Evolutionary conservation across 805 yeast species (phyloP).

Genomic region (Metschnikowia kofuensis): DNA sequence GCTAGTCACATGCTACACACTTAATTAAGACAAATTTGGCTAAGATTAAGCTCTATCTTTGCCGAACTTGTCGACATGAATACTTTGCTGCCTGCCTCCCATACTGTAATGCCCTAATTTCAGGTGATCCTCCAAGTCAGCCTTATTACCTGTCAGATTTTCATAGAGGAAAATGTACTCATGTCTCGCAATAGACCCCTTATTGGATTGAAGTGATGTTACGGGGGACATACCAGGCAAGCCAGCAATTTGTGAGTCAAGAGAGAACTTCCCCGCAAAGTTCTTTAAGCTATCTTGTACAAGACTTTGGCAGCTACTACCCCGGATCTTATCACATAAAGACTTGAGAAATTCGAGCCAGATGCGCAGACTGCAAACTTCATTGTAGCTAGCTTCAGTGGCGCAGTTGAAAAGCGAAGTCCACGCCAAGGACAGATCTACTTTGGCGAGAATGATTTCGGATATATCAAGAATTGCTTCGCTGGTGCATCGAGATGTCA

Average conservation of each 20-base stretch:
- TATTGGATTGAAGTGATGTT: not conserved
- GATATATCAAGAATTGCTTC: not conserved
- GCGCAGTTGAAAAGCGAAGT: slow-evolving; percentile 27
- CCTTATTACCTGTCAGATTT: not conserved
- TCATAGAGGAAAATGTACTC: slow-evolving; percentile 16
- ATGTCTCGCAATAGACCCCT: slow-evolving; percentile 8
- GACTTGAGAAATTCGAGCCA: slow-evolving; percentile 21
- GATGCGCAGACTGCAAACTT: slow-evolving; percentile 19
- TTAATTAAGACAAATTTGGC: not conserved
- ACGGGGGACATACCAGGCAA: not conserved
- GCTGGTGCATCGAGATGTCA: not conserved
- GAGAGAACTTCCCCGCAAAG: not conserved
- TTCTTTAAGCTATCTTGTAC: slow-evolving; percentile 23
- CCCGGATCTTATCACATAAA: slow-evolving; percentile 12
- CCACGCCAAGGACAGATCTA: slow-evolving; percentile 22
- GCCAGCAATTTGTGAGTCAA: not conserved
- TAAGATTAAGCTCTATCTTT: slow-evolving; percentile 5
- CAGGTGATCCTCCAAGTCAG: slow-evolving; percentile 4
- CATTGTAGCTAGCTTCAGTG: slow-evolving; percentile 30
- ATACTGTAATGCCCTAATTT: not conserved
- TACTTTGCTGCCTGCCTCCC: slow-evolving; percentile 28
- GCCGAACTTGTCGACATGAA: slow-evolving; percentile 30
- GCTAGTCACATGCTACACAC: slow-evolving; percentile 11
- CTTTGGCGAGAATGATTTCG: not conserved
- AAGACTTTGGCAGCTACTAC: slow-evolving; percentile 16